Evolutionary conservation across 164 flowering plant genomes (phyloP).

Genomic region (Magnolia kwangsiensis): DNA sequence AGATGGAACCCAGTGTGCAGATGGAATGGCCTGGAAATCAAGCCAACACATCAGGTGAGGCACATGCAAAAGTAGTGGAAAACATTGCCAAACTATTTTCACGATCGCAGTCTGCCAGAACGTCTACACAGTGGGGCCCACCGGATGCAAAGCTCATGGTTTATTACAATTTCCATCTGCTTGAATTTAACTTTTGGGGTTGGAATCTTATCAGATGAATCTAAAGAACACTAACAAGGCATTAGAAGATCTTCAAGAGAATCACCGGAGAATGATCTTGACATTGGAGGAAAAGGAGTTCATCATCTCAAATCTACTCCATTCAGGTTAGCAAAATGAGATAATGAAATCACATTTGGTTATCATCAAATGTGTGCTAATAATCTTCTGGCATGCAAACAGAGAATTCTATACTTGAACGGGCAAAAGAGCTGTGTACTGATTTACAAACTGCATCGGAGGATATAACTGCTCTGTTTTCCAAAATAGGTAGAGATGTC

Average conservation of each 20-base stretch:
- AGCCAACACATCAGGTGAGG: too few relatives aligned
- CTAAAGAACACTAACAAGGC: constrained; percentile 46
- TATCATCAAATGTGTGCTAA: neutral
- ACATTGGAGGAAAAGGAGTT: constrained; percentile 63
- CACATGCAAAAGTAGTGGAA: too few relatives aligned
- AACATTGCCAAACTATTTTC: too few relatives aligned
- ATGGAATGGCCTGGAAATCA: too few relatives aligned
- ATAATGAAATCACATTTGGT: neutral
- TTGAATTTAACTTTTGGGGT: neutral
- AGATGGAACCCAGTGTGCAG: too few relatives aligned
- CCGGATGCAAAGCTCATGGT: too few relatives aligned
- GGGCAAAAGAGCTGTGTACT: constrained; percentile 60
- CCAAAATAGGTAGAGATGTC: constrained; percentile 48
- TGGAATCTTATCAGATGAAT: constrained; percentile 34
- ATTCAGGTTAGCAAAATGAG: constrained; percentile 43
- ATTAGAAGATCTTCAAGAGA: constrained; percentile 64
- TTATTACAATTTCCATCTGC: too few relatives aligned
- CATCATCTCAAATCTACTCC: constrained; percentile 52
- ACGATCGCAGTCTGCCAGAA: too few relatives aligned
- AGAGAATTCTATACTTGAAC: constrained; percentile 60
- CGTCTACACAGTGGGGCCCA: too few relatives aligned
- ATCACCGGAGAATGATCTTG: constrained; percentile 33
- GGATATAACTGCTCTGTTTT: constrained; percentile 47
- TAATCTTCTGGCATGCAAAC: constrained; percentile 16
- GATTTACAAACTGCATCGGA: constrained; percentile 67